These are phyloP conservation scores for Incumbomyces lentus DNA, from an alignment of 2,329 filamentous ascomycete genomes.

Conservation along the genomic window DNA sequence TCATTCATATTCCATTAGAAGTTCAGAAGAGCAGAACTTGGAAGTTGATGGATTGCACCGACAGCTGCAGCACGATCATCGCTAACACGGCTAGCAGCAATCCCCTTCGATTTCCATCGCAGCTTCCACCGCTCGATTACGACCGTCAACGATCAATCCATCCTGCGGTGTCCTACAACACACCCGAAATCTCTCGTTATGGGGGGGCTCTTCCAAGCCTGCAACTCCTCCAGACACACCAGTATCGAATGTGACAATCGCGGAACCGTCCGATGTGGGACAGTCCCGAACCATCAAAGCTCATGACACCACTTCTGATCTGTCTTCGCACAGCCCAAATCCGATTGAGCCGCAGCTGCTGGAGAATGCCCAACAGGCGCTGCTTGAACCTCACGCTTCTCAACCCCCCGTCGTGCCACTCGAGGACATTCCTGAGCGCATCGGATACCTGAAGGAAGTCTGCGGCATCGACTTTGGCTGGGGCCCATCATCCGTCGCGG, in stretches of 20 bases:
- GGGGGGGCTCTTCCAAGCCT: constrained; percentile 9
- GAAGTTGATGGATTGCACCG: no score
- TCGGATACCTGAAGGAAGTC: constrained; percentile 73
- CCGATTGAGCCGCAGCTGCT: constrained; percentile 12
- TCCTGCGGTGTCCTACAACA: constrained; percentile 3
- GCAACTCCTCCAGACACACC: not conserved
- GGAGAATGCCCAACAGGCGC: constrained; percentile 9
- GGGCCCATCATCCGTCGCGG: constrained; percentile 62
- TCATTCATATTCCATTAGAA: no score
- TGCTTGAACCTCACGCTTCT: constrained; percentile 1
- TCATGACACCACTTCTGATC: constrained; percentile 14
- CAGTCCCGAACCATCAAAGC: constrained; percentile 14
- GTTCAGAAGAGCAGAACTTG: no score
- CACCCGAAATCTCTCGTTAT: constrained; percentile 16
- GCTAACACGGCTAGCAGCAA: not conserved
- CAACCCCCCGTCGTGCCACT: constrained; percentile 1
- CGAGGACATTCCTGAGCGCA: constrained; percentile 50
- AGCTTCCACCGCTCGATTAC: no score
- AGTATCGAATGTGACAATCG: not conserved
- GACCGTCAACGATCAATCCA: no score
- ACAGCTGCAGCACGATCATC: not conserved
- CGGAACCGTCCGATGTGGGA: not conserved
- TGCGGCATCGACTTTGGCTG: constrained; percentile 74
- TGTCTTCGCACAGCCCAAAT: constrained; percentile 6
- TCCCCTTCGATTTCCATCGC: not conserved